Evolutionary conservation across 768 basidiomycete species (phyloP), one percentile per base, ranked within the genome.

Genomic region (Clavulina sp.): DNA sequence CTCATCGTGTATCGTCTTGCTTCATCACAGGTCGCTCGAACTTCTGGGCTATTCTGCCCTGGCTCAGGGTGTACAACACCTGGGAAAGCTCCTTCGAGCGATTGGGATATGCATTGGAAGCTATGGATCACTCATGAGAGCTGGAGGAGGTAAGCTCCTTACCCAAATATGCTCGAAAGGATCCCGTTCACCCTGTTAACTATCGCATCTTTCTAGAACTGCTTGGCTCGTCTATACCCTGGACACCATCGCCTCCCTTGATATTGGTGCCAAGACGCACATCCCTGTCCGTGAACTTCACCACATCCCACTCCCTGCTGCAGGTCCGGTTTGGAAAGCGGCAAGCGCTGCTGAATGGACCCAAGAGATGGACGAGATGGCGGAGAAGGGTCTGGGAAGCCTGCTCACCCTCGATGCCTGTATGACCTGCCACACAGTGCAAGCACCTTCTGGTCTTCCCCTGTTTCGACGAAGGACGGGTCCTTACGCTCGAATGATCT

Each of bases 101-200:
- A 51, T 16, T 52, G 65, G n/a, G 60, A 66, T n/a, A 30, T 51
- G 2, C 53, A 51, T 9, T 69, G 68, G 68, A 58, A 60, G 21
- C 52, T 59, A 19, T 69, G 66, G 66, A 65, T 66, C 28, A 58
- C 59, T 34, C 59, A 59, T 13, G 68, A 69, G 50, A 65, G 64
- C 0, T 59, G 60, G 26, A 60, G 68, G 5, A 57, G 67, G 40
- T 63, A 62, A 4, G 63, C 60, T 7, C 66, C 54, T 47, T 13
- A 4, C 31, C 34, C 7, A n/a, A n/a, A n/a, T n/a, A n/a, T n/a
- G n/a, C n/a, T n/a, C n/a, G n/a, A n/a, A n/a, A n/a, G n/a, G n/a
- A n/a, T n/a, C 3, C 21, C n/a, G 51, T n/a, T 41, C 21, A 33
- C 4, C 3, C 1, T 3, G 2, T 41, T 23, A 28, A 53, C 19